Evolutionary conservation across 2,329 filamentous ascomycete genomes (phyloP).

Genomic region (Achaetomium macrosporum): DNA sequence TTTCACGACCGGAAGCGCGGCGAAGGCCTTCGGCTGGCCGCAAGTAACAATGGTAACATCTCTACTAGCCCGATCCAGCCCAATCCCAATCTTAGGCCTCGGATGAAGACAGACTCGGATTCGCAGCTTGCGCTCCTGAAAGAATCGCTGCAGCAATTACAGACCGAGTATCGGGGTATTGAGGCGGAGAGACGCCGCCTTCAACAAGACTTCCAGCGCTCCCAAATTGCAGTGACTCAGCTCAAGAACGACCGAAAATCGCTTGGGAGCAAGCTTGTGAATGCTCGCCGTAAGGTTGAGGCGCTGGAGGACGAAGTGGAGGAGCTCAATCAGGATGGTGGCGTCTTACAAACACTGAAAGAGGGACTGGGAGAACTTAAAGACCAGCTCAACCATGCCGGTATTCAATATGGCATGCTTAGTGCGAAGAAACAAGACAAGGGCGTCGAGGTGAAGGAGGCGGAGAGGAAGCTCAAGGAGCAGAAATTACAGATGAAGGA

Average conservation of each 20-base stretch:
- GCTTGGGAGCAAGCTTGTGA: slow-evolving; percentile 41
- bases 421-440: slow-evolving; percentile 44
- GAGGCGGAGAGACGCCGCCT: slow-evolving; percentile 43
- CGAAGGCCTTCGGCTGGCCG: slow-evolving; percentile 54
- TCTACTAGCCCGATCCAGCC: slow-evolving; percentile 34
- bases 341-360: slow-evolving; percentile 54
- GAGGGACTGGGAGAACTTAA: slow-evolving; percentile 49
- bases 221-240: slow-evolving; percentile 35
- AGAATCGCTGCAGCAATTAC: slow-evolving; percentile 48
- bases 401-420: slow-evolving; percentile 50
- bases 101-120: slow-evolving; percentile 76
- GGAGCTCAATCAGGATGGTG: slow-evolving; percentile 61
- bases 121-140: slow-evolving; percentile 54
- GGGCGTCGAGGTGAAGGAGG: slow-evolving; percentile 38
- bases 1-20: slow-evolving; percentile 56
- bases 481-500: slow-evolving; percentile 32
- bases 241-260: slow-evolving; percentile 43
- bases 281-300: slow-evolving; percentile 54
- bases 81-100: slow-evolving; percentile 48
- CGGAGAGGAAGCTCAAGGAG: slow-evolving; percentile 32
- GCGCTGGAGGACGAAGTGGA: slow-evolving; percentile 55
- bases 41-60: slow-evolving; percentile 35
- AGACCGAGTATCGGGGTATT: slow-evolving; percentile 48
- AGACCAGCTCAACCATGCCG: slow-evolving; percentile 41
- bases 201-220: slow-evolving; percentile 43